A percentile compares a stretch with the other conserved stretches of the same genome.
Conservation (phyloP, 2,329 filamentous ascomycete genomes). For the Aspergillus sojae region DNA sequence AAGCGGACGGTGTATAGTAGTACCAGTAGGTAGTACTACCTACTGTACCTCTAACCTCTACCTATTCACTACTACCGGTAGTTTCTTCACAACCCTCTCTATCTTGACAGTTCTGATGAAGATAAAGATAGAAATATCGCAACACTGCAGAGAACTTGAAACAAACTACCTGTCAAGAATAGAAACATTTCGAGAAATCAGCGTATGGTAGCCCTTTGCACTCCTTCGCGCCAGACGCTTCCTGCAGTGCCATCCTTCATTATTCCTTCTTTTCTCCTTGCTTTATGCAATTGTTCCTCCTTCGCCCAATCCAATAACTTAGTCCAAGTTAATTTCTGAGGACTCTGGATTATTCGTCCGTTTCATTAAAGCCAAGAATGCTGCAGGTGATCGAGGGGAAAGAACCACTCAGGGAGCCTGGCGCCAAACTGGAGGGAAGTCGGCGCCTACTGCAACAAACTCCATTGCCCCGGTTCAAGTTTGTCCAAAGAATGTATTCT, state of each 20-base stretch:
- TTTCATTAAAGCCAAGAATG: conserved; percentile 14
- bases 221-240: neutral
- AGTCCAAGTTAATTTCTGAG: neutral
- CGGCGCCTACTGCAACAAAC: conserved; percentile 32
- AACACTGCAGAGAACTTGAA: conserved; percentile 4
- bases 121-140: conserved; percentile 5
- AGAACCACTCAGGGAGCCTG: conserved; percentile 25
- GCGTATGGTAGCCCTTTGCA: neutral
- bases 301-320: conserved; percentile 10
- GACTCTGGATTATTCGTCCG: conserved; percentile 14
- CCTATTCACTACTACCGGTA: neutral
- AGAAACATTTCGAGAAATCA: neutral
- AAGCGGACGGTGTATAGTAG: neutral
- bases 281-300: neutral
- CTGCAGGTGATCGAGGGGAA: conserved; percentile 16
- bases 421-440: conserved; percentile 24
- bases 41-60: no score
- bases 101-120: neutral
- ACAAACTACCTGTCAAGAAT: conserved; percentile 5
- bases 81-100: neutral
- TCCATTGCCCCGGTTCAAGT: conserved; percentile 15
- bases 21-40: no score
- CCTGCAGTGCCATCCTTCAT: neutral
- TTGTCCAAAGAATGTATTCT: conserved; percentile 20
- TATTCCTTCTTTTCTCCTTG: neutral